These are phyloP conservation scores for Myotisia sp. DNA, from an alignment of 2,329 filamentous ascomycete species.

Conservation along the genomic window DNA sequence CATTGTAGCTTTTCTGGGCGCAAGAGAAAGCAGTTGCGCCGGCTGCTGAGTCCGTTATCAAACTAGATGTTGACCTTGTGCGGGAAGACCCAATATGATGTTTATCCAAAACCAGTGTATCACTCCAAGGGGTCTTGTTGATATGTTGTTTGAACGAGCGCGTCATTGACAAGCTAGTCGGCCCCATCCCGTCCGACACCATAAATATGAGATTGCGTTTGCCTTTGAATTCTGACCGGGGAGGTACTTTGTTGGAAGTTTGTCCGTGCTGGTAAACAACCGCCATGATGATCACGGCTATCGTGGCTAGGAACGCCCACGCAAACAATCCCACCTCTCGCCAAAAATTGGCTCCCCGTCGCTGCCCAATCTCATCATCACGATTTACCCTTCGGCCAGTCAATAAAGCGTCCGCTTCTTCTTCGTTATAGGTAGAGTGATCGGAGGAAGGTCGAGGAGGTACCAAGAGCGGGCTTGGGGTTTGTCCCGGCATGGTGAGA, in stretches of 20 bases:
- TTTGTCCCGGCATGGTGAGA: conserved; percentile 28
- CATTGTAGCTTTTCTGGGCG: conserved; percentile 87
- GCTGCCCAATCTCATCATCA: conserved; percentile 12
- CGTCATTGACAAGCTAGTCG: conserved; percentile 74
- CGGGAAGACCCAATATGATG: conserved; percentile 83
- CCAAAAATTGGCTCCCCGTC: conserved; percentile 43
- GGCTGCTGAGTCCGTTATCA: conserved; percentile 93
- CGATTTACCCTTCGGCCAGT: conserved; percentile 37
- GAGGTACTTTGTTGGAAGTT: conserved; percentile 17
- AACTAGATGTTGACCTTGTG: conserved; percentile 66
- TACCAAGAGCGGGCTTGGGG: conserved; percentile 42
- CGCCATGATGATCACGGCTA: conserved; percentile 62
- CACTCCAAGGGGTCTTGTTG: conserved; percentile 55
- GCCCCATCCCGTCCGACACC: conserved; percentile 98
- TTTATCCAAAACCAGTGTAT: conserved; percentile 67
- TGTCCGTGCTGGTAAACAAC: conserved; percentile 57
- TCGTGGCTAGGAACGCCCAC: conserved; percentile 72
- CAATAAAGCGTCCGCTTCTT: conserved; percentile 49
- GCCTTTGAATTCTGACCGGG: conserved; percentile 34
- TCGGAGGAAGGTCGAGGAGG: conserved; percentile 37
- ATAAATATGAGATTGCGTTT: conserved; percentile 97
- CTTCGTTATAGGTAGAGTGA: conserved; percentile 41
- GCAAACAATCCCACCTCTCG: conserved; percentile 62
- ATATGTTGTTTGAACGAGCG: conserved; percentile 71
- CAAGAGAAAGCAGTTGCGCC: conserved; percentile 95